phyloP scores from a whole-genome alignment of 2,329 filamentous ascomycete species.

The Ceratocystis cubensis region DNA sequence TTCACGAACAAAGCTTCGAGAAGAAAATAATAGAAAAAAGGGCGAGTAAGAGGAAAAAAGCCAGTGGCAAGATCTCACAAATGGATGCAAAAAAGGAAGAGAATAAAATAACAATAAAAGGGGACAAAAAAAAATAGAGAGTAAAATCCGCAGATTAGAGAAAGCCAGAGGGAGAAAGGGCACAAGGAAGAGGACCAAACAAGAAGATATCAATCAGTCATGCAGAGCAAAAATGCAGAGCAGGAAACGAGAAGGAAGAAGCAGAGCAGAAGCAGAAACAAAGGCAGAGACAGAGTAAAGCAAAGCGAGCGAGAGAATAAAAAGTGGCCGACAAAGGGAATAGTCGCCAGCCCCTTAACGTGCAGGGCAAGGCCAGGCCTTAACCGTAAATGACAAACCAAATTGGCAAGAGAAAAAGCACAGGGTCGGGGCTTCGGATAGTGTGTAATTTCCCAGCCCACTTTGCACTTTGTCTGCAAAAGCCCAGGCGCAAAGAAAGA shows the following conservation, averaged over 20 bases:
- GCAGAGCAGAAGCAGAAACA: constrained; percentile 12
- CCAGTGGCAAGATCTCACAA: background rate
- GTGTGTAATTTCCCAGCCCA: constrained; percentile 21
- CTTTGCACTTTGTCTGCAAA: constrained; percentile 7
- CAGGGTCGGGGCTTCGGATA: constrained; percentile 21
- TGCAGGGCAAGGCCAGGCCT: constrained; percentile 19
- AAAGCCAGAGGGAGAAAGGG: background rate
- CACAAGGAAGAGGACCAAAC: background rate
- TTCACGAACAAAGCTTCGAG: background rate
- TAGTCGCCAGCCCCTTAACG: constrained; percentile 17
- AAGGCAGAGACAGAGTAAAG: constrained; percentile 9
- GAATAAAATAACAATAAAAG: constrained; percentile 1
- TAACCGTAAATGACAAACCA: constrained; percentile 21
- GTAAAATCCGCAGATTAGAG: background rate
- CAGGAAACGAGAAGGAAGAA: constrained; percentile 11
- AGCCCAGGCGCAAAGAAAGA: constrained; percentile 4
- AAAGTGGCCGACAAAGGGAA: constrained; percentile 18
- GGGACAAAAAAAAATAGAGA: constrained; percentile 5
- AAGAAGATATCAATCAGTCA: background rate
- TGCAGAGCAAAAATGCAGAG: constrained; percentile 4
- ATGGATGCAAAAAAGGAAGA: constrained; percentile 12
- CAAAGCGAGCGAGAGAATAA: constrained; percentile 15
- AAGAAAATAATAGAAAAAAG: background rate
- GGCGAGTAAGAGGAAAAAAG: background rate
- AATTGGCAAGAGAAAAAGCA: constrained; percentile 20